Percentiles rank a stretch among this genome's conserved stretches.
phyloP scores from a whole-genome alignment of 2,329 filamentous ascomycete genomes.

The Dothiorella sarmentorum region DNA sequence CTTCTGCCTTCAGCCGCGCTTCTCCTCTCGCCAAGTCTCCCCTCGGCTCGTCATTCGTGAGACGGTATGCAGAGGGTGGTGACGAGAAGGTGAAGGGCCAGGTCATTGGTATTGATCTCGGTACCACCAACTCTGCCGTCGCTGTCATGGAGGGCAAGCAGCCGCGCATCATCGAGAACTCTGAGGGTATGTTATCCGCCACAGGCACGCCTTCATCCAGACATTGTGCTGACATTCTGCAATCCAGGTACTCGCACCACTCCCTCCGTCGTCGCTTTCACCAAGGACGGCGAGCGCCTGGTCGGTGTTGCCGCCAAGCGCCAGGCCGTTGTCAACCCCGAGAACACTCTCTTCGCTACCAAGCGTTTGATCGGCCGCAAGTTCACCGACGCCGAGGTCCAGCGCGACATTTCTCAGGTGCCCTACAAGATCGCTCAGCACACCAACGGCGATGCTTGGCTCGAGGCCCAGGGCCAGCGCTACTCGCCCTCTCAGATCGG shows the following conservation, averaged over 20 bases:
- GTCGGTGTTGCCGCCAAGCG: slow-evolving; percentile 98
- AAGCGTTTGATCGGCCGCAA: slow-evolving; percentile 99
- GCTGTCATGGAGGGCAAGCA: slow-evolving; percentile 96
- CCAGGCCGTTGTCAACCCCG: slow-evolving; percentile 96
- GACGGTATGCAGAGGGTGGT: slow-evolving; percentile 68
- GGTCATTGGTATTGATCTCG: slow-evolving; percentile 97
- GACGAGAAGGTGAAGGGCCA: slow-evolving; percentile 85
- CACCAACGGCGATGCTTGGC: slow-evolving; percentile 94
- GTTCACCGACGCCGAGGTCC: slow-evolving; percentile 89
- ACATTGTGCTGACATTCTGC: slow-evolving; percentile 20
- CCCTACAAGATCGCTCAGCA: slow-evolving; percentile 99
- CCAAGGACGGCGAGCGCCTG: slow-evolving; percentile 90
- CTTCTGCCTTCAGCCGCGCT: slow-evolving; percentile 66
- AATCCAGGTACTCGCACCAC: slow-evolving; percentile 76
- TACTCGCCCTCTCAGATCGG: slow-evolving; percentile 98
- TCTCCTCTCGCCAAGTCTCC: slow-evolving; percentile 66
- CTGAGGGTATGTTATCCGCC: slow-evolving; percentile 65
- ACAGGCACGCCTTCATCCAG: slow-evolving; percentile 1
- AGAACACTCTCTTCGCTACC: slow-evolving; percentile 97
- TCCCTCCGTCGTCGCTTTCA: slow-evolving; percentile 91
- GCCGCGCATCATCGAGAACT: slow-evolving; percentile 95
- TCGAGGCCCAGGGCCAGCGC: slow-evolving; percentile 87
- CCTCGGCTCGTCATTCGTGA: slow-evolving; percentile 67
- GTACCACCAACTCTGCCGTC: slow-evolving; percentile 96
- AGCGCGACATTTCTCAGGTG: slow-evolving; percentile 95